Evolutionary conservation across 179 eudicot species (phyloP), one percentile per base, ranked within the genome.

Genomic region (Silene noctiflora): DNA sequence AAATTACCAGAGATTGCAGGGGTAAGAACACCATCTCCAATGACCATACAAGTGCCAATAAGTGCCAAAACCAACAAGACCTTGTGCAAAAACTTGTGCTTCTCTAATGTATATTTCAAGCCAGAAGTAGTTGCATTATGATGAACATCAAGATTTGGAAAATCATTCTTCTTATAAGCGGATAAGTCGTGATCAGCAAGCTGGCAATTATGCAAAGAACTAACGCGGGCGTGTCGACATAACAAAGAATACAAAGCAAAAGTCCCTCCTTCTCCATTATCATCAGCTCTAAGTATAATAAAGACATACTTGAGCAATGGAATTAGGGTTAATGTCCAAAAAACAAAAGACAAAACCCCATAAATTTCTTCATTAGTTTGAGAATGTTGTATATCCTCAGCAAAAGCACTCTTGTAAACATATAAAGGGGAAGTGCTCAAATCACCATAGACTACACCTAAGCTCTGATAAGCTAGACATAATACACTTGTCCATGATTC

Each of bases 251-350:
- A 93, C 71, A 93, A 81, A 2, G 98, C 89, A 79, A 91, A 93
- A 24, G 93, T 87, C 9, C 98, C 98, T 46, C 97, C 98, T 88
- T 93, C 98, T 39, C 98, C 98, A 73, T 88, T 85, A 72, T 93
- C 93, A 82, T 91, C 93, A 21, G 90, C 98, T 75, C 85, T 84
- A 62, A 93, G 84, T 4, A 91, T 93, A 70, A 93, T 88, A 17
- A 88, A 86, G 21, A 90, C 88, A 80, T 93, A 91, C 82, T 93
- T 93, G 55, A 93, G 84, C 77, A 93, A 79, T 22, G 98, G 89
- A 51, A 91, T 81, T 77, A 89, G 53, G 24, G 98, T 91, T 27
- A 93, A 55, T 71, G 96, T 89, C 96, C 98, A 93, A 69, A 93
- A 93, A 21, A 89, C 73, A 70, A 89, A 89, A 33, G 94, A 91